Base-by-base conservation (phyloP, 352 stramenopile species). In the Phytopythium aichiense region DNA sequence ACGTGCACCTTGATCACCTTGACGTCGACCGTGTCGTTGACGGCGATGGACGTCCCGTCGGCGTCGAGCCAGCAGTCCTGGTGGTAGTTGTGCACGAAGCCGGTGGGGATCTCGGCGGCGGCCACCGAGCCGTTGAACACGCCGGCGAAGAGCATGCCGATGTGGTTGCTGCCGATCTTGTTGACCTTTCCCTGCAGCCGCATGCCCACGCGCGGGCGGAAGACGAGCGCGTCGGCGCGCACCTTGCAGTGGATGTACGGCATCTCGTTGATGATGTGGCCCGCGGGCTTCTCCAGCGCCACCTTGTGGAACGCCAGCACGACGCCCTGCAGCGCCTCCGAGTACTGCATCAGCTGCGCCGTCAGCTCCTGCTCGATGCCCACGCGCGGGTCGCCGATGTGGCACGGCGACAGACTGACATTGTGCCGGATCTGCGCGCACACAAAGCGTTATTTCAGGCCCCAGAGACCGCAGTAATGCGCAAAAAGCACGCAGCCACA, bases 111-210 rank as follows among this genome's bases (percentile, higher is more conserved):
- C 56, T 94, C 83, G 4, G 71, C 72, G n/a, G 84, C 79, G 2
- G 81, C 67, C 30, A 94, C 84, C 15, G 85, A 94, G 18, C 83
- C 85, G 61, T 92, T 94, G 63, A 94, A 94, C 13, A 92, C 81
- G 48, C 83, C 85, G 16, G 78, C 80, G 42, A 92, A 85, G 51
- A 94, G 76, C 76, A 94, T 84, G 63, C 85, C 85, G 48, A 94
- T 75, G 68, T 94, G 85, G 71, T 91, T 94, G 67, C 81, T 91
- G 45, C 85, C 85, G 58, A 94, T 90, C 75, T 94, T 94, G 69
- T 91, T 92, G 57, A 94, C 77, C 6, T 78, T 58, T 18, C 73
- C 85, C 33, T 74, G 65, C 30, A 94, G 70, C 38, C 52, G 58
- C 85, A 92, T 92, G 38, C 85, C 83, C 28, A 84, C 68, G 46